Percentiles rank a stretch among this genome's conserved stretches.
phyloP scores from a whole-genome alignment of 179 eudicot species.

The Amaranthus tricolor region DNA sequence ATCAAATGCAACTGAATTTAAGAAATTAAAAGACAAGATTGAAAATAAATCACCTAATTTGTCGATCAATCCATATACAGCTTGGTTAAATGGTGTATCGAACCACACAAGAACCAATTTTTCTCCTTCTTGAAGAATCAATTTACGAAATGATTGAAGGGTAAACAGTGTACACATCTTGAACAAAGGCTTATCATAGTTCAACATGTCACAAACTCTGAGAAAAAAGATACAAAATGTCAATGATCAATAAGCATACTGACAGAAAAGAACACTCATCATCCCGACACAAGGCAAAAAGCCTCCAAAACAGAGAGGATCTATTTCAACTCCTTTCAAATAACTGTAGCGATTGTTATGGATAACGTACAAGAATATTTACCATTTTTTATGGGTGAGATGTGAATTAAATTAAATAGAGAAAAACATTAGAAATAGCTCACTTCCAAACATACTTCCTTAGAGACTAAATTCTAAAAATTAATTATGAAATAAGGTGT shows the following conservation, averaged over 20 bases:
- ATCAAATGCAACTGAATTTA: not conserved
- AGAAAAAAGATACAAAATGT: constrained; percentile 18
- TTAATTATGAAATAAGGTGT: not conserved
- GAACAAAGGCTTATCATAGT: constrained; percentile 63
- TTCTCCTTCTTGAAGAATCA: constrained; percentile 99
- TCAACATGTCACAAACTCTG: constrained; percentile 47
- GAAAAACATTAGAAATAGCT: not conserved
- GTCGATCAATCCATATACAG: constrained; percentile 97
- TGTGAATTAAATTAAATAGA: not conserved
- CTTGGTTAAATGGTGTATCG: constrained; percentile 97
- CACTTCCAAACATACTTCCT: not conserved
- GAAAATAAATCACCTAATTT: constrained; percentile 65
- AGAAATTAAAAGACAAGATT: not conserved
- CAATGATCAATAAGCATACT: constrained; percentile 7
- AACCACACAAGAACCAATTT: constrained; percentile 98
- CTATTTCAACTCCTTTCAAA: not conserved
- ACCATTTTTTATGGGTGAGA: not conserved
- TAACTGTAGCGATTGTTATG: not conserved
- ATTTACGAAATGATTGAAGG: constrained; percentile 72
- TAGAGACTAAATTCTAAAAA: not conserved
- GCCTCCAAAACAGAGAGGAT: not conserved
- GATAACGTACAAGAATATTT: not conserved
- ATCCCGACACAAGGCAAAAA: not conserved
- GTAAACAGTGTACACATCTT: constrained; percentile 85
- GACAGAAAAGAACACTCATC: not conserved